Evolutionary conservation across 2,329 filamentous ascomycete species (phyloP).

Genomic region (Emergomyces africanus): DNA sequence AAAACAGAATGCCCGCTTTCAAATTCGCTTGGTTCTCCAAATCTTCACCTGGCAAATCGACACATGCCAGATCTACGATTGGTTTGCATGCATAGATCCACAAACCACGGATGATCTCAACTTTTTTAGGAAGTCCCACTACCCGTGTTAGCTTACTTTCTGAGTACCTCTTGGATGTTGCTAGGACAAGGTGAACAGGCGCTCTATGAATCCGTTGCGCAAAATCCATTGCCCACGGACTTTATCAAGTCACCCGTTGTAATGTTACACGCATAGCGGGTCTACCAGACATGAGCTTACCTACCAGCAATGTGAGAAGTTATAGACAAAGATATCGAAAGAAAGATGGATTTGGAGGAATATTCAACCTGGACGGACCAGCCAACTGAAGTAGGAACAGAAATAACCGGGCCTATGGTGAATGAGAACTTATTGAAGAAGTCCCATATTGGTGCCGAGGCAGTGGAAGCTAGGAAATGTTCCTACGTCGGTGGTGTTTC

Average conservation of each 20-base stretch:
- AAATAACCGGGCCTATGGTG: background rate
- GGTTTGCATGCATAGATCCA: background rate
- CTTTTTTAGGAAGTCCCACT: background rate
- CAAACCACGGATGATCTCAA: background rate
- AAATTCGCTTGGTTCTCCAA: background rate
- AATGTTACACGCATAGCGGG: background rate
- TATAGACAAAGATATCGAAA: background rate
- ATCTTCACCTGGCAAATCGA: background rate
- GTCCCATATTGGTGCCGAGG: background rate
- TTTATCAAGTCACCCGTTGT: background rate
- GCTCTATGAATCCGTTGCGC: background rate
- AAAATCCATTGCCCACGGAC: background rate
- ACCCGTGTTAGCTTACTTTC: background rate
- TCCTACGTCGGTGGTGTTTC: background rate
- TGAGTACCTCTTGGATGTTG: background rate
- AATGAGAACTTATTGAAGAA: background rate
- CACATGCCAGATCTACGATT: background rate
- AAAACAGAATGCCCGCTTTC: background rate
- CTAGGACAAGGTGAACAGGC: background rate
- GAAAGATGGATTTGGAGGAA: background rate
- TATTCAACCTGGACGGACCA: background rate
- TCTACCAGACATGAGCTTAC: background rate
- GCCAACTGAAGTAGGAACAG: background rate
- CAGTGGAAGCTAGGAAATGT: background rate
- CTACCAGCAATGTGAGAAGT: background rate